These are phyloP conservation scores for Chrysanthemum makinoi DNA, from an alignment of 129 eudicot genomes.

Conservation along the genomic window DNA sequence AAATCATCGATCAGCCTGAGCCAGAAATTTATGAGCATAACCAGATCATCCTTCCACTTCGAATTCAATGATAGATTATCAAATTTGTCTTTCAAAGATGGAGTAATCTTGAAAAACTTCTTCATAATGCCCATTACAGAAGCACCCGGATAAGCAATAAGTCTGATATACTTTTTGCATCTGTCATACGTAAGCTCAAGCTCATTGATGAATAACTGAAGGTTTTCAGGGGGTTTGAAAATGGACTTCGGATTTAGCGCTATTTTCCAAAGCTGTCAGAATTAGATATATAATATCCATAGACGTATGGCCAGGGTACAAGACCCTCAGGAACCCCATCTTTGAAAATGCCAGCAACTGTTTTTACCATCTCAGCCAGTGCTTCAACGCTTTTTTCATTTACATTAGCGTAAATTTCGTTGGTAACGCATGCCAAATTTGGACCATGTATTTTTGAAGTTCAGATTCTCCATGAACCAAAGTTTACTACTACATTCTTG, in stretches of 20 bases:
- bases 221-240: conserved; percentile 56
- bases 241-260: conserved; percentile 46
- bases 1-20: conserved; percentile 55
- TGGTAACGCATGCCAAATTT: conserved; percentile 53
- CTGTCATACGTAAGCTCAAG: conserved; percentile 61
- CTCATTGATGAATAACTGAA: conserved; percentile 52
- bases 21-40: conserved; percentile 70
- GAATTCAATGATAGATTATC: conserved; percentile 36
- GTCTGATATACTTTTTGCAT: conserved; percentile 53
- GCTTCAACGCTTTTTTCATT: conserved; percentile 71
- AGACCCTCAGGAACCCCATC: conserved; percentile 50
- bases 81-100: conserved; percentile 35
- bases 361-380: conserved; percentile 73
- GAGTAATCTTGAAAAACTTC: conserved; percentile 56
- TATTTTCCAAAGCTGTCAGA: conserved; percentile 51
- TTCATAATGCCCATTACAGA: conserved; percentile 48
- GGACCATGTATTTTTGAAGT: conserved; percentile 73
- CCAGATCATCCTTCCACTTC: conserved; percentile 64
- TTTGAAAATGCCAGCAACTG: conserved; percentile 43
- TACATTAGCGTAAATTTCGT: conserved; percentile 66
- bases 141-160: conserved; percentile 45
- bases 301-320: conserved; percentile 60
- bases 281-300: conserved; percentile 55
- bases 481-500: conserved; percentile 70
- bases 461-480: conserved; percentile 57